Base-by-base conservation (phyloP, 805 yeast genomes). In the Wickerhamomyces ciferrii region DNA sequence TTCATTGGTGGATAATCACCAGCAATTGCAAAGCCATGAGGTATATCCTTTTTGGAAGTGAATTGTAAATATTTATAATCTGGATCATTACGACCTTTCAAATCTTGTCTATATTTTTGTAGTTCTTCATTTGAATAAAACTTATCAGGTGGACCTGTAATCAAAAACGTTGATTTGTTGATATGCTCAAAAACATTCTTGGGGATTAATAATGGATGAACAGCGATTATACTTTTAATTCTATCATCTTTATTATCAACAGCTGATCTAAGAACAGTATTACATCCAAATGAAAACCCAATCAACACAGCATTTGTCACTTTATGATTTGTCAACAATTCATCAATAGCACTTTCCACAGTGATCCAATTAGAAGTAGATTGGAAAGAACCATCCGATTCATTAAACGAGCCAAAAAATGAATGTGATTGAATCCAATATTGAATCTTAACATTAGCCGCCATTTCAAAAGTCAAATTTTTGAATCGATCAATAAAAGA, bases 11-110 rank as follows among this genome's bases (percentile, higher is more conserved):
- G 56, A 47, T 69, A 69, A 45, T 69, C 73, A 7, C 72, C 71
- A 38, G 67, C 64, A 25, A 69, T 69, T 2, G 68, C 70, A 56
- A 69, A 69, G 2, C 73, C 72, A 52, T 69, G 72, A 5, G 73
- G 73, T n/a, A 67, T 50, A 8, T 50, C 51, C 10, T 47, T 36
- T 44, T 60, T 49, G 38, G 51, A 43, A 53, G 54, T 54, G 36
- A 58, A 46, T 42, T 53, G 58, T 2, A 51, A 20, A 38, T 23
- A 51, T 39, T 47, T 51, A 32, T 37, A 57, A 29, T 31, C 32
- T 11, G 34, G 24, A 31, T 53, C 49, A 14, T 48, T 48, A 23
- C 43, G 51, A 1, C 36, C 20, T n/a, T 39, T 39, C 9, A 56
- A 20, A 43, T 51, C 52, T 10, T 25, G 41, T 18, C 45, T 46